These are phyloP conservation scores for Nicotiana otophora DNA, from an alignment of 257 asterid genomes.

Conservation along the genomic window DNA sequence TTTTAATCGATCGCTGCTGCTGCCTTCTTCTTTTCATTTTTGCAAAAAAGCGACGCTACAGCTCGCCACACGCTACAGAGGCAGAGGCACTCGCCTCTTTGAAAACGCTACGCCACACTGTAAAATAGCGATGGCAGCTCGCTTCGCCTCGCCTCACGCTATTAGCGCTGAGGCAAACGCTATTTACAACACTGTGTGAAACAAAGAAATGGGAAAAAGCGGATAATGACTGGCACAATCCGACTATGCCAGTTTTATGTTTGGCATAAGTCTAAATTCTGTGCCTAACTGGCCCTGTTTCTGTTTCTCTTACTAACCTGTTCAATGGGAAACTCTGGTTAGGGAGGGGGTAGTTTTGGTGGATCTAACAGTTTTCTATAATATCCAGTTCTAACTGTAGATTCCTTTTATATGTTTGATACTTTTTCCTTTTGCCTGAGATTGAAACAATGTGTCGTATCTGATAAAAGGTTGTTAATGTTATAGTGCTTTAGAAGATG, in stretches of 20 bases:
- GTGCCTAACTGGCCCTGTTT: neutral
- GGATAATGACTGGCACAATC: neutral
- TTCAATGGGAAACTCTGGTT: neutral
- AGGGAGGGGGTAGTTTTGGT: neutral
- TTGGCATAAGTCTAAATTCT: neutral
- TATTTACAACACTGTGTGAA: neutral
- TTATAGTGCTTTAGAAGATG: conserved; percentile 77
- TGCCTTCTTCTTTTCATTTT: too few species aligned
- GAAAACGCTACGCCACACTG: too few species aligned
- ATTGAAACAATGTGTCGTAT: conserved; percentile 5
- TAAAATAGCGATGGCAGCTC: too few species aligned
- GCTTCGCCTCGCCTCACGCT: too few species aligned
- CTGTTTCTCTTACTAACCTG: neutral
- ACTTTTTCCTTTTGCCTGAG: neutral
- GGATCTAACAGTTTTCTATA: neutral
- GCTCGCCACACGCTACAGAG: too few species aligned
- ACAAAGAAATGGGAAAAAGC: neutral
- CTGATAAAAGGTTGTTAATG: neutral
- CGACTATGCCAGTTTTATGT: neutral
- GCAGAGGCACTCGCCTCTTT: too few species aligned
- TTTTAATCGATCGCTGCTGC: too few species aligned
- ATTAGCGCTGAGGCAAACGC: too few species aligned
- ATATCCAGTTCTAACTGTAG: neutral
- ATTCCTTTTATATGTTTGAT: neutral
- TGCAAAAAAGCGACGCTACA: too few species aligned